phyloP scores from a whole-genome alignment of 148 eudicot genomes.

The Mesembryanthemum crystallinum region DNA sequence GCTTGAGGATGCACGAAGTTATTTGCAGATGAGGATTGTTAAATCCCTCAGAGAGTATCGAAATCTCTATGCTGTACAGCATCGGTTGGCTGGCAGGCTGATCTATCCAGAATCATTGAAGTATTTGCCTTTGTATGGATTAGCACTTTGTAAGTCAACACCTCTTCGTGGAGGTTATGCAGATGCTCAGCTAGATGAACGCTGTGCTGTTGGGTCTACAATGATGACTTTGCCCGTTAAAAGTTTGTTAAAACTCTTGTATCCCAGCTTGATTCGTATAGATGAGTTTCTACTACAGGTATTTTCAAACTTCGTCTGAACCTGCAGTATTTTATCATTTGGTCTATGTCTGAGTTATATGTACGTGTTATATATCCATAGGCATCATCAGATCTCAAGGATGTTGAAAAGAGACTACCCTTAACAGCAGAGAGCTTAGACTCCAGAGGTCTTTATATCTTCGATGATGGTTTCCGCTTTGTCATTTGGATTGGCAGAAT shows the following conservation, averaged over 20 bases:
- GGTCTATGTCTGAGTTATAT: neutral
- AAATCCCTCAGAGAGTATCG: conserved; percentile 86
- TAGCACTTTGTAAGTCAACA: conserved; percentile 73
- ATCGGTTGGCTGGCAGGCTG: conserved; percentile 86
- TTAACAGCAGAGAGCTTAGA: conserved; percentile 84
- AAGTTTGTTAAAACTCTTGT: conserved; percentile 70
- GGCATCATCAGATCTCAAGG: conserved; percentile 48
- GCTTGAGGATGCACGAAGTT: conserved; percentile 80
- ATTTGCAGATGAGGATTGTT: conserved; percentile 62
- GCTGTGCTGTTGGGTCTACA: conserved; percentile 89
- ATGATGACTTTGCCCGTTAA: conserved; percentile 93
- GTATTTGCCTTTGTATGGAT: conserved; percentile 70
- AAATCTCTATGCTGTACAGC: conserved; percentile 83
- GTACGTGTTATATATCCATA: conserved; percentile 29
- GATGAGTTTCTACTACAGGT: conserved; percentile 78
- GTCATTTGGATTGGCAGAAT: conserved; percentile 93
- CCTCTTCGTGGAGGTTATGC: conserved; percentile 88
- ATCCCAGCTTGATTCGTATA: conserved; percentile 76
- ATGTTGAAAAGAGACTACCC: conserved; percentile 52
- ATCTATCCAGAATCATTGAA: conserved; percentile 92
- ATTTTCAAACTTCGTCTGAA: conserved; percentile 18
- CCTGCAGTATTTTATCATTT: conserved; percentile 17
- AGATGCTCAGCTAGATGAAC: conserved; percentile 90
- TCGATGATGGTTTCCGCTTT: conserved; percentile 90
- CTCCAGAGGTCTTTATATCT: conserved; percentile 81